These are phyloP conservation scores for Furcasterigmium sp. DNA, from an alignment of 2,329 filamentous ascomycete genomes.

Conservation along the genomic window DNA sequence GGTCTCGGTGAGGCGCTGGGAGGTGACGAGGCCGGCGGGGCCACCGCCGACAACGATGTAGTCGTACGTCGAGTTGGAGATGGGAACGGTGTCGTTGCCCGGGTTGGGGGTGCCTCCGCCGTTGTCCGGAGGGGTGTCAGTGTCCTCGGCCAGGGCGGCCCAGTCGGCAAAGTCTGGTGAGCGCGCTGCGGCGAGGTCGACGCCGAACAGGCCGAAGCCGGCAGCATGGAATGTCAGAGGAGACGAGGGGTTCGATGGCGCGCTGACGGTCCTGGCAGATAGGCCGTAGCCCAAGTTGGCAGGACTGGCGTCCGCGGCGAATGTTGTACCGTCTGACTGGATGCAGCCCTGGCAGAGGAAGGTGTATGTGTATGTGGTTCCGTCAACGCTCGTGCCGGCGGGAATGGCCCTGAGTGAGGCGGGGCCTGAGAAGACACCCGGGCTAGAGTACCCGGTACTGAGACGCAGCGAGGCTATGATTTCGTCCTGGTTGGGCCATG, in stretches of 20 bases:
- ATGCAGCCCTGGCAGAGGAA: constrained; percentile 45
- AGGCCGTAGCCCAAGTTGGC: constrained; percentile 14
- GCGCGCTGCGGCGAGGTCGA: constrained; percentile 23
- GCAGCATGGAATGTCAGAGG: constrained; percentile 32
- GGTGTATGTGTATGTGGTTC: constrained; percentile 46
- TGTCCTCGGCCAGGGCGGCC: constrained; percentile 8
- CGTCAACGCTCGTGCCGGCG: constrained; percentile 46
- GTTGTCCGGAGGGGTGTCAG: constrained; percentile 4
- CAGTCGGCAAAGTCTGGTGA: constrained; percentile 19
- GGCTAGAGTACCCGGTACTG: constrained; percentile 37
- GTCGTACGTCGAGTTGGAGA: constrained; percentile 29
- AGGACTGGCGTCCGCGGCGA: constrained; percentile 25
- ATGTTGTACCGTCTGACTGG: constrained; percentile 23
- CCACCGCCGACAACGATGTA: constrained; percentile 33
- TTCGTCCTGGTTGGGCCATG: constrained; percentile 41
- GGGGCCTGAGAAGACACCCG: constrained; percentile 36
- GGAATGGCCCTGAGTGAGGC: constrained; percentile 38
- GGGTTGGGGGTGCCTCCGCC: constrained; percentile 10
- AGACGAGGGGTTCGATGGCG: constrained; percentile 19
- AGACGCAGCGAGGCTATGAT: constrained; percentile 25
- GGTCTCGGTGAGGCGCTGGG: constrained; percentile 28
- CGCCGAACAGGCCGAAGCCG: constrained; percentile 30
- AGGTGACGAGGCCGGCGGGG: constrained; percentile 27
- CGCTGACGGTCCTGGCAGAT: neutral
- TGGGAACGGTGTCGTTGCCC: constrained; percentile 17